These are phyloP conservation scores for Simplicillium aogashimaense DNA, from an alignment of 2,329 filamentous ascomycete species.

Conservation along the genomic window DNA sequence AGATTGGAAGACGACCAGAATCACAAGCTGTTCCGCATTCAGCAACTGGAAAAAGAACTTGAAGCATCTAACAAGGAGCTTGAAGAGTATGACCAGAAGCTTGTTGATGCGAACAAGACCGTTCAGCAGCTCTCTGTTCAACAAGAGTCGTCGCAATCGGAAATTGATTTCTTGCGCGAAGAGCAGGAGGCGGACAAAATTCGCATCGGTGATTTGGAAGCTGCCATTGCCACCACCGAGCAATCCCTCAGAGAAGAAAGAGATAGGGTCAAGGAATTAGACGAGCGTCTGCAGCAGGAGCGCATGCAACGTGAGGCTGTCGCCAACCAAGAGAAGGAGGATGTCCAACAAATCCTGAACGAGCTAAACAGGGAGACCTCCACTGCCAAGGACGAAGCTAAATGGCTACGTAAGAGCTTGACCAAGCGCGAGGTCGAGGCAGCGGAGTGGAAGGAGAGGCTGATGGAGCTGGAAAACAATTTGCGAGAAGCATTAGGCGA, in stretches of 20 bases:
- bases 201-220: conserved; percentile 88
- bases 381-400: conserved; percentile 74
- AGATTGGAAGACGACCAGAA: conserved; percentile 84
- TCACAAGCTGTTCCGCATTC: conserved; percentile 66
- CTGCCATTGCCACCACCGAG: conserved; percentile 68
- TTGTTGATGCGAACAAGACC: conserved; percentile 80
- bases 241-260: conserved; percentile 75
- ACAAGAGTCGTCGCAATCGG: conserved; percentile 82
- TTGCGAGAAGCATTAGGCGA: conserved; percentile 81
- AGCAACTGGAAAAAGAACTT: conserved; percentile 74
- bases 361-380: conserved; percentile 82
- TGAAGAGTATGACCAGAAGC: conserved; percentile 72
- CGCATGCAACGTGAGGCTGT: conserved; percentile 79
- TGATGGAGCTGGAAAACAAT: conserved; percentile 83
- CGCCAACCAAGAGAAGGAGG: conserved; percentile 82
- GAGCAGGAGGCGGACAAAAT: conserved; percentile 98
- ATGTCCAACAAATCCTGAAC: conserved; percentile 87
- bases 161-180: conserved; percentile 90
- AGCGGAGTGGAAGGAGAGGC: conserved; percentile 79
- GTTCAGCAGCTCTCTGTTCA: conserved; percentile 81
- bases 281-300: conserved; percentile 69
- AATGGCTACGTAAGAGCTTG: conserved; percentile 72
- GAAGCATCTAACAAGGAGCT: conserved; percentile 78
- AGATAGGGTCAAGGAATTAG: conserved; percentile 62
- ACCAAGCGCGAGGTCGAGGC: conserved; percentile 81